Evolutionary conservation across 2,329 filamentous ascomycete species (phyloP), one percentile per base, ranked within the genome.

Genomic region (Emmonsiellopsis sp.): DNA sequence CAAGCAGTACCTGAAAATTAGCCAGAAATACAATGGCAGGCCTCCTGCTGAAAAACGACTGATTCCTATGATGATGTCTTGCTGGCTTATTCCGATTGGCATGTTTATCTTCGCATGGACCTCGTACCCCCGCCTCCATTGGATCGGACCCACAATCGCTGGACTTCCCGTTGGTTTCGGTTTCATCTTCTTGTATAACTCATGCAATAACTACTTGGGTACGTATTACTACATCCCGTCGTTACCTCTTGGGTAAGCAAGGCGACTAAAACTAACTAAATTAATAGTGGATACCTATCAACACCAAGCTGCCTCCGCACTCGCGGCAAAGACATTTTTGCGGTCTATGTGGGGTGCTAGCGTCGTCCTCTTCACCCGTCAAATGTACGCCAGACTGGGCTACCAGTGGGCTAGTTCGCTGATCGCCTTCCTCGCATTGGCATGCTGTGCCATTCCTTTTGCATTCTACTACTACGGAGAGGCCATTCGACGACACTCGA

Each of bases 171-270:
- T 91, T 51, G 86, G 86, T 9, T 89, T 90, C 62, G 87, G 87
- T 55, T 89, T 90, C 73, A 89, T 90, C 69, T 89, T 90, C 75
- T 75, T 91, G 26, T 91, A 90, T 75, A 90, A 90, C 73, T 78
- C 85, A 8, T 83, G 84, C 62, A 87, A 87, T 70, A 87, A 87
- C 73, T 87, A 87, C 71, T 78, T 87, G 31, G 70, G 66, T 70
- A 64, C 52, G 65, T 62, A 38, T 40, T 11, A 8, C 5, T 38
- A 10, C 20, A 15, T 16, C 9, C 9, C 10, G 20, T 3, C 26
- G 13, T 4, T 8, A 13, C 20, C 16, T 35, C 7, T 37, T 26
- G 20, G 5, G n/a, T n/a, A 26, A 26, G 20, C 20, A 26, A 26
- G 20, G 20, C 20, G 20, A 26, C 20, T 43, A 41, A 52, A 16